Base-by-base conservation (phyloP, 768 basidiomycete species). In the Mycena amicta region DNA sequence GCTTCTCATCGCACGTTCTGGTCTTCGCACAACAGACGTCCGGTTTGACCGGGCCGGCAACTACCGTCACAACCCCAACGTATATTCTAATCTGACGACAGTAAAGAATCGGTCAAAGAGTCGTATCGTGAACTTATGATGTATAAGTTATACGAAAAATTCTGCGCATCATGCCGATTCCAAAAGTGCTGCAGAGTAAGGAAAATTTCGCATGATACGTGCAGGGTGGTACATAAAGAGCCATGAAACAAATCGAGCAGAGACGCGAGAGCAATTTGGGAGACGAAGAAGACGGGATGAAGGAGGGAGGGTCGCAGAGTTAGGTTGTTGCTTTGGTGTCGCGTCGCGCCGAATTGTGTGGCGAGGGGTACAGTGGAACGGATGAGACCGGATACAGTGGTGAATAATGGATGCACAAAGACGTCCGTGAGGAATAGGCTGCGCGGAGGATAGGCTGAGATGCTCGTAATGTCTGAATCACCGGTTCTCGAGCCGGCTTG, bases 171-270 rank as follows among this genome's bases (percentile, higher is more conserved):
- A 37, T 37, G 33, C 11, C 33, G 18, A 37, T n/a, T n/a, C n/a
- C n/a, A n/a, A 8, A 37, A 37, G 33, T 37, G 33, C 33, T 45
- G 43, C 22, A 37, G 33, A 37, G 13, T 45, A 23, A 23, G 20
- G 43, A 45, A 23, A 37, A 18, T n/a, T 37, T 37, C 33, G 33
- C n/a, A n/a, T 37, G 33, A 37, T 37, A 37, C 11, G 33, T 37
- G 33, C 33, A 45, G 22, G 43, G 20, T 8, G 22, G 55, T 59
- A 63, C 62, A 63, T 37, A 53, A 63, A 56, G 55, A 60, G 49
- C 58, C 62, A 28, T 57, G 51, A 37, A 63, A 64, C 62, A 64
- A 64, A 64, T 64, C 62, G 62, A 64, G 52, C 62, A 57, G 62
- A 64, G 59, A 53, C 53, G 25, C 27, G 62, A 64, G 59, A 64